Percentiles rank a stretch among this genome's conserved stretches.
These are phyloP conservation scores for Acer negundo DNA, from an alignment of 345 rosid species.

Conservation along the genomic window DNA sequence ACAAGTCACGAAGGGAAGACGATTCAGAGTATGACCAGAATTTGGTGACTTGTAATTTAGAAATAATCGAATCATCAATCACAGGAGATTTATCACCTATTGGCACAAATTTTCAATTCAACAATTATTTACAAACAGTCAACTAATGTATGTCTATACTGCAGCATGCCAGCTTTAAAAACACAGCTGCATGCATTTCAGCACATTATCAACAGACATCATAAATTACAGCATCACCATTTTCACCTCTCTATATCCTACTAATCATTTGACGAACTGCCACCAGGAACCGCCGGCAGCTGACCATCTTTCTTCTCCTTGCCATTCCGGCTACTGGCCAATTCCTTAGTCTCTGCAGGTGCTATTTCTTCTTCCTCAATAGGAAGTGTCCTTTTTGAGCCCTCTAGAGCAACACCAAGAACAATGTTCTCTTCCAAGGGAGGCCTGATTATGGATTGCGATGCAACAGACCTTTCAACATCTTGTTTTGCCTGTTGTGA, in stretches of 20 bases:
- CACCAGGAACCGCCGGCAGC: slow-evolving; percentile 34
- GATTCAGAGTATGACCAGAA: not conserved
- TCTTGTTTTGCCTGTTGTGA: slow-evolving; percentile 44
- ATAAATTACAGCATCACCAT: not conserved
- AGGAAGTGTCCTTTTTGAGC: slow-evolving; percentile 84
- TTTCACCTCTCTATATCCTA: not conserved
- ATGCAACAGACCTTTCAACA: slow-evolving; percentile 32
- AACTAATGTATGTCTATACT: not conserved
- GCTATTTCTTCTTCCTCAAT: slow-evolving; percentile 63
- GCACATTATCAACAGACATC: slow-evolving; percentile 4
- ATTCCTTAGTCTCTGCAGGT: slow-evolving; percentile 54
- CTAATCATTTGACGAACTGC: slow-evolving; percentile 21
- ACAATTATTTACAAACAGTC: slow-evolving; percentile 29
- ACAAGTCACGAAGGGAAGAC: not conserved
- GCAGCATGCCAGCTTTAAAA: slow-evolving; percentile 43
- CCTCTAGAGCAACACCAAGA: slow-evolving; percentile 88
- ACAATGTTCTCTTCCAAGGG: slow-evolving; percentile 78
- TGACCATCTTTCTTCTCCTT: slow-evolving; percentile 50
- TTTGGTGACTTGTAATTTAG: not conserved
- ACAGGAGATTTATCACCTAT: not conserved
- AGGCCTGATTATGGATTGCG: slow-evolving; percentile 41
- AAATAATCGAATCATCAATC: not conserved
- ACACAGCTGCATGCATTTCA: slow-evolving; percentile 45
- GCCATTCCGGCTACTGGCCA: slow-evolving; percentile 45
- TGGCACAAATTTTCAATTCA: not conserved